Evolutionary conservation across 768 basidiomycete species (phyloP).

Genomic region (Lyophyllum atratum): DNA sequence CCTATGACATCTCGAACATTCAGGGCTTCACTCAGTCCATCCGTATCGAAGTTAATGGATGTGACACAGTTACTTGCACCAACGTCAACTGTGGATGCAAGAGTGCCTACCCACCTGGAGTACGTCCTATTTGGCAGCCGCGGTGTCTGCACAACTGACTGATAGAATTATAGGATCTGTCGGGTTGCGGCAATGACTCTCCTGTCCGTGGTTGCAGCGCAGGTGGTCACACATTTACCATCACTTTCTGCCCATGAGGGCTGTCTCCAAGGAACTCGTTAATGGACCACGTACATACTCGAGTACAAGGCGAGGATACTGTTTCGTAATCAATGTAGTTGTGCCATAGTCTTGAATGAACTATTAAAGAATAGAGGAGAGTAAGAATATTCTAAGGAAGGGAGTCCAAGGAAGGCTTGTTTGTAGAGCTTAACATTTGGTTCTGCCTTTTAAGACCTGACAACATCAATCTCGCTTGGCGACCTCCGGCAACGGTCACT

Average conservation of each 20-base stretch:
- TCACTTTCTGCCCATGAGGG: conserved; percentile 33
- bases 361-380: too few relatives aligned
- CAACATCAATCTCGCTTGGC: background rate
- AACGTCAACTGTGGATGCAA: conserved; percentile 37
- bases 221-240: conserved; percentile 33
- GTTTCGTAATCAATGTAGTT: background rate
- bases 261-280: background rate
- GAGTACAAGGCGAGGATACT: too few relatives aligned
- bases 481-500: background rate
- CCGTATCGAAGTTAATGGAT: conserved; percentile 33
- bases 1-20: conserved; percentile 47
- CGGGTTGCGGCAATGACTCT: conserved; percentile 38
- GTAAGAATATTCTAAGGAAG: too few relatives aligned
- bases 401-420: too few relatives aligned
- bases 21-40: conserved; percentile 44
- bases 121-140: conserved; percentile 16
- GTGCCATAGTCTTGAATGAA: background rate
- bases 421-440: background rate
- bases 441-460: background rate
- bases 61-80: conserved; percentile 41
- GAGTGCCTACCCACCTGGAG: conserved; percentile 33
- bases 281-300: too few relatives aligned
- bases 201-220: conserved; percentile 38
- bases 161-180: conserved; percentile 27
- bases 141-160: background rate